A percentile compares a stretch with the other conserved stretches of the same genome.
Evolutionary conservation across 768 basidiomycete genomes (phyloP).

Genomic region (Collybiopsis confluens): DNA sequence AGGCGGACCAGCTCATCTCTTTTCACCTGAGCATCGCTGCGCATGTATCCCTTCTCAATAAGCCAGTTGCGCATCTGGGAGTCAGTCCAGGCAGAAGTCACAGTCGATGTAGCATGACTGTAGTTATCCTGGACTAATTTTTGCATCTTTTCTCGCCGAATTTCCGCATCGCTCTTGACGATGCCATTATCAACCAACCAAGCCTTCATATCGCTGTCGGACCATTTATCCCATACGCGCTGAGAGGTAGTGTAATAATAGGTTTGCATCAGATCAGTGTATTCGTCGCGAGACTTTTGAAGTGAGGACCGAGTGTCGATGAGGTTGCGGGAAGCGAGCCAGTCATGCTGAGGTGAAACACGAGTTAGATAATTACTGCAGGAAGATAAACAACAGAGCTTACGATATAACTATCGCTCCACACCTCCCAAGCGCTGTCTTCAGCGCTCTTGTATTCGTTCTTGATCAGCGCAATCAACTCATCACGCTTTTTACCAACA

Average conservation of each 20-base stretch:
- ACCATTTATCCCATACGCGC: slow-evolving; percentile 63
- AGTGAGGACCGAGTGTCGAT: slow-evolving; percentile 37
- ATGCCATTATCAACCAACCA: slow-evolving; percentile 78
- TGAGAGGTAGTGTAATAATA: slow-evolving; percentile 70
- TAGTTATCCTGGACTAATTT: slow-evolving; percentile 79
- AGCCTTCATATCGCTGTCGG: slow-evolving; percentile 66
- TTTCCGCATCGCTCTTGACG: slow-evolving; percentile 65
- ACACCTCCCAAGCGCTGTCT: slow-evolving; percentile 73
- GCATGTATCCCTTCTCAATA: slow-evolving; percentile 64
- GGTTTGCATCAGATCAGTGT: slow-evolving; percentile 63
- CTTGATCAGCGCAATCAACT: slow-evolving; percentile 67
- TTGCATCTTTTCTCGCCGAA: slow-evolving; percentile 71
- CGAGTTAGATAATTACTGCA: not conserved
- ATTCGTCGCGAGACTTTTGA: slow-evolving; percentile 55
- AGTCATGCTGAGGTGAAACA: slow-evolving; percentile 53
- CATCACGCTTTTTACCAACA: slow-evolving; percentile 54
- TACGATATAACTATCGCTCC: slow-evolving; percentile 84
- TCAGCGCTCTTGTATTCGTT: slow-evolving; percentile 60
- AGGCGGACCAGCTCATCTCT: slow-evolving; percentile 74
- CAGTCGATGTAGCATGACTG: slow-evolving; percentile 48
- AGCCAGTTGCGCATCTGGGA: slow-evolving; percentile 71
- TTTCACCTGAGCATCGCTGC: slow-evolving; percentile 53
- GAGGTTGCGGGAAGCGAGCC: slow-evolving; percentile 79
- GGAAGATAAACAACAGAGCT: slow-evolving; percentile 16
- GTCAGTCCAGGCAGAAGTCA: slow-evolving; percentile 72